Evolutionary conservation across 2,329 filamentous ascomycete species (phyloP).

Genomic region (Byssochlamys sp.): DNA sequence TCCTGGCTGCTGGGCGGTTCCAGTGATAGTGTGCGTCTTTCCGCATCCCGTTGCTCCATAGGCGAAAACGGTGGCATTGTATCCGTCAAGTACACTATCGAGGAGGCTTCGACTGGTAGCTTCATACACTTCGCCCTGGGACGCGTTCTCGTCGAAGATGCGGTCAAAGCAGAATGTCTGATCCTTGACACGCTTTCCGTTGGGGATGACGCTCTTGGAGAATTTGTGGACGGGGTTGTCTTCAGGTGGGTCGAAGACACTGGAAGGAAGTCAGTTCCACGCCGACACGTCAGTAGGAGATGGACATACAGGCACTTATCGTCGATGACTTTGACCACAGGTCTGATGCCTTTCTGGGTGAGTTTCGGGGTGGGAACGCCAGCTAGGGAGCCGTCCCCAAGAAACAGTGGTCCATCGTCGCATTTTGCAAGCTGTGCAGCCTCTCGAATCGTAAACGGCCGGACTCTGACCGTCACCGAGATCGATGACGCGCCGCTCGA

Average conservation of each 20-base stretch:
- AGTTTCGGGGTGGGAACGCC: conserved; percentile 74
- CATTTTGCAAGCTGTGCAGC: conserved; percentile 70
- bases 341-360: conserved; percentile 72
- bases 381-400: conserved; percentile 95
- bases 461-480: conserved; percentile 49
- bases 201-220: conserved; percentile 66
- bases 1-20: conserved; percentile 81
- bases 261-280: conserved; percentile 30
- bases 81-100: conserved; percentile 90
- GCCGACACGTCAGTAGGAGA: neutral
- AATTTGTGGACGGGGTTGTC: conserved; percentile 86
- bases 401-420: conserved; percentile 81
- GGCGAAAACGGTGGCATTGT: conserved; percentile 97
- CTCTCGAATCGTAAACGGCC: conserved; percentile 73
- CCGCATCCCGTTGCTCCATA: conserved; percentile 96
- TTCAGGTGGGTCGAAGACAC: conserved; percentile 93
- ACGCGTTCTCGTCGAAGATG: conserved; percentile 90
- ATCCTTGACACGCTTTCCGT: conserved; percentile 89
- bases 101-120: conserved; percentile 80
- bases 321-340: conserved; percentile 92
- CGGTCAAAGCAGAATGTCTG: conserved; percentile 95
- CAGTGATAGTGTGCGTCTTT: conserved; percentile 95
- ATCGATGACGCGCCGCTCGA: conserved; percentile 41
- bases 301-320: conserved; percentile 79
- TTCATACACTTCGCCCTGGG: conserved; percentile 90